A percentile compares a stretch with the other conserved stretches of the same genome.
phyloP scores from a whole-genome alignment of 192 early-diverging fungal species.

The Mortierella claussenii region DNA sequence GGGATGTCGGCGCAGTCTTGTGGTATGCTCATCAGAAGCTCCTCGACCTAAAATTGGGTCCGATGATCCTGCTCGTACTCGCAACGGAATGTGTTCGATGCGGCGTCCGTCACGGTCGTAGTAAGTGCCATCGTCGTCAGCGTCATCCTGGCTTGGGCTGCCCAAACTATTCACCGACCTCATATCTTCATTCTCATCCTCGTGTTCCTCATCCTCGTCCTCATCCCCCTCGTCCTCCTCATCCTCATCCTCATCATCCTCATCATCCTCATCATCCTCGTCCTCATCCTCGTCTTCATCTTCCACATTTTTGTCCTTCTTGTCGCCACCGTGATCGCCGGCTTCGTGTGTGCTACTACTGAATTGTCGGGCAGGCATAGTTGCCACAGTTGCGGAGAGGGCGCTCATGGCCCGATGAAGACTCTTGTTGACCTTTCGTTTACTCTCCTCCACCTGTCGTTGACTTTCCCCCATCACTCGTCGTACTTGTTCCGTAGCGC shows the following conservation, averaged over 20 bases:
- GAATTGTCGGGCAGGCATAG: no score
- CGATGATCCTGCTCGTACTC: neutral
- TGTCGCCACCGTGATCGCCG: neutral
- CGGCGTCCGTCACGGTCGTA: neutral
- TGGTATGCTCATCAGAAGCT: neutral
- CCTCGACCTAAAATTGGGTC: no score
- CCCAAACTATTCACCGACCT: neutral
- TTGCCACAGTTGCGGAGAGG: no score
- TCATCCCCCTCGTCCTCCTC: neutral
- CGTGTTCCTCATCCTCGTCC: neutral
- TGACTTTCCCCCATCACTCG: no score
- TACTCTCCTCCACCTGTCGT: no score
- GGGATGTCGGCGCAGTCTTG: neutral
- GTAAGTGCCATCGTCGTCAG: neutral
- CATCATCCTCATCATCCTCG: neutral
- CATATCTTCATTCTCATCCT: neutral
- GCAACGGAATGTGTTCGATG: constrained; percentile 7
- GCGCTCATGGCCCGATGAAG: neutral
- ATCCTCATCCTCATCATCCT: neutral
- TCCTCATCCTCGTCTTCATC: constrained; percentile 1
- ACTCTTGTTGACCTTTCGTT: neutral
- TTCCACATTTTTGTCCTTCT: neutral
- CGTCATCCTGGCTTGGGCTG: neutral
- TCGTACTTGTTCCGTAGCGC: no score
- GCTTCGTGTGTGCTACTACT: no score